Conservation (phyloP, 352 stramenopile species). For the Phytophthora quininea region DNA sequence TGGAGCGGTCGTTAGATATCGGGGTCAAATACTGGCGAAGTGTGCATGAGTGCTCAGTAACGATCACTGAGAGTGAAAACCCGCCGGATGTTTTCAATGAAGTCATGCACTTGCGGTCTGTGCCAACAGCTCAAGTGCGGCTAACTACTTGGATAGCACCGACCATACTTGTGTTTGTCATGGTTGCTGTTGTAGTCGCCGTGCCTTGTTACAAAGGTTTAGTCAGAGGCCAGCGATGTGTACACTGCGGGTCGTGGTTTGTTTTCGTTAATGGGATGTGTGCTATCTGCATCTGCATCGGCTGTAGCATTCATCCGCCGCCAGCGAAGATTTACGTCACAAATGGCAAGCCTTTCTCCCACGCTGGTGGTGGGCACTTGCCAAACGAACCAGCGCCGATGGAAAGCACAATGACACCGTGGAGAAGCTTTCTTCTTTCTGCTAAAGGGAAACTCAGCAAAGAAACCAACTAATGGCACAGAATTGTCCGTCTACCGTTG, state of each 20-base stretch:
- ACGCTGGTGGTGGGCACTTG: conserved; percentile 10
- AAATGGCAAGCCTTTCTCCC: conserved; percentile 40
- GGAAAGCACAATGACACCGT: conserved; percentile 3
- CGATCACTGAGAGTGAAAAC: conserved; percentile 50
- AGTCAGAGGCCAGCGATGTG: conserved; percentile 53
- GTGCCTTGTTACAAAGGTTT: conserved; percentile 63
- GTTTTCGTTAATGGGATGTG: conserved; percentile 59
- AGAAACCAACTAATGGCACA: neutral
- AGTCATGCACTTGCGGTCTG: conserved; percentile 62
- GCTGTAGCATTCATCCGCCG: conserved; percentile 53
- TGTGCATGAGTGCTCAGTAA: conserved; percentile 67
- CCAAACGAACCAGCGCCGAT: neutral
- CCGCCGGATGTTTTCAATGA: conserved; percentile 57
- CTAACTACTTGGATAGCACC: conserved; percentile 45
- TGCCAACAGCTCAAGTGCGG: conserved; percentile 34
- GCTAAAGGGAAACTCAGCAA: conserved; percentile 24
- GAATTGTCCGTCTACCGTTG: neutral
- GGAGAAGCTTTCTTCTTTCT: conserved; percentile 25
- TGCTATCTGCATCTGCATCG: conserved; percentile 58
- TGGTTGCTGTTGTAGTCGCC: conserved; percentile 27
- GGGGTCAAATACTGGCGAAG: conserved; percentile 69
- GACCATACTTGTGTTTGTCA: conserved; percentile 23
- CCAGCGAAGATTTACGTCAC: conserved; percentile 63
- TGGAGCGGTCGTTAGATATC: conserved; percentile 51
- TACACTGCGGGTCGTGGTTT: conserved; percentile 77